These are phyloP conservation scores for Nicotiana undulata DNA, from an alignment of 257 asterid species.

Conservation along the genomic window DNA sequence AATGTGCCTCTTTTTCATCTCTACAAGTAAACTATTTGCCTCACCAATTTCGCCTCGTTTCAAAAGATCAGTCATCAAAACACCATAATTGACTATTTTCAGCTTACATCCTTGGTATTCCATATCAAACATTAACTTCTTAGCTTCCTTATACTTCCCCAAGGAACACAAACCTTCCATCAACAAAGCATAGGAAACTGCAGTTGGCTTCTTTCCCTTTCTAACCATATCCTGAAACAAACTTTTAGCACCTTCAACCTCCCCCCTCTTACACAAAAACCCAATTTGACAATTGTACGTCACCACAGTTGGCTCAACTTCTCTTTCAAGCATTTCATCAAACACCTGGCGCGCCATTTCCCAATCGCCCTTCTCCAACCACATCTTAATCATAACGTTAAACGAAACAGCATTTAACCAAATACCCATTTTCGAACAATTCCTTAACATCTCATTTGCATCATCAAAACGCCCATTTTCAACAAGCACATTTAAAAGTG, in stretches of 20 bases:
- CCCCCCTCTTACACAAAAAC: constrained; percentile 59
- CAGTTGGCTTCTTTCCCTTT: constrained; percentile 51
- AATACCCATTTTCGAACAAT: constrained; percentile 48
- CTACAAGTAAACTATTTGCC: constrained; percentile 55
- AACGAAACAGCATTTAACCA: constrained; percentile 58
- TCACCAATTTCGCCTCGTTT: constrained; percentile 54
- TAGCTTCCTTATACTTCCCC: constrained; percentile 59
- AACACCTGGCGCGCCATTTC: constrained; percentile 54
- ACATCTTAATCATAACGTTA: constrained; percentile 70
- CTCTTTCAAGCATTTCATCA: constrained; percentile 83
- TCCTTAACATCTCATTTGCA: constrained; percentile 44
- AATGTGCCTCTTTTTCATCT: constrained; percentile 70
- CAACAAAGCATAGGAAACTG: constrained; percentile 58
- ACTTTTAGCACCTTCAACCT: constrained; percentile 40
- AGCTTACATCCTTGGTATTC: constrained; percentile 80
- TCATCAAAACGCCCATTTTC: constrained; percentile 27
- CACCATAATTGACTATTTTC: constrained; percentile 57
- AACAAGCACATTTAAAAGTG: constrained; percentile 59
- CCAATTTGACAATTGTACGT: constrained; percentile 74
- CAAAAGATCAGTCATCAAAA: constrained; percentile 63
- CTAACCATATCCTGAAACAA: constrained; percentile 66
- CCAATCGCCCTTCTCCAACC: constrained; percentile 52
- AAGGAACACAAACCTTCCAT: constrained; percentile 69
- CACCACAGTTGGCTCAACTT: constrained; percentile 57
- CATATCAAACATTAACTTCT: constrained; percentile 88